Conservation (phyloP, 768 basidiomycete species). For the Lentinula raphanica region DNA sequence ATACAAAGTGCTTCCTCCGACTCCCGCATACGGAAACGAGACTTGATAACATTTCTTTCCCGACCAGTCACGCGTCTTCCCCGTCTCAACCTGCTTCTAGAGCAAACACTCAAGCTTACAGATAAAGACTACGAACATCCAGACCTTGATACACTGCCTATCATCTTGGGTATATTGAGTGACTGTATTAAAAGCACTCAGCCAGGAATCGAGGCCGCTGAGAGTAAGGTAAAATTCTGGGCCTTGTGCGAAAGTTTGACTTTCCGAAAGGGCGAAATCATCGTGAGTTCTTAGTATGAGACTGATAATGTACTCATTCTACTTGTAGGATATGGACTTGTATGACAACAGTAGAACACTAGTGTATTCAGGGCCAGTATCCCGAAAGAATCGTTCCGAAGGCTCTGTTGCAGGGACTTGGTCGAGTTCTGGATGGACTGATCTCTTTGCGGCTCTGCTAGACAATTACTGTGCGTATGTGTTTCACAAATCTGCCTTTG, state of each 20-base stretch:
- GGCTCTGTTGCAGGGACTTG: constrained; percentile 37
- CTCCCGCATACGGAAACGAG: constrained; percentile 66
- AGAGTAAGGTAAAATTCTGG: constrained; percentile 87
- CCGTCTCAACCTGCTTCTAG: constrained; percentile 68
- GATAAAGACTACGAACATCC: constrained; percentile 65
- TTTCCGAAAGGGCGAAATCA: constrained; percentile 75
- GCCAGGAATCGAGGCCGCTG: constrained; percentile 88
- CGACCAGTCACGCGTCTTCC: constrained; percentile 88
- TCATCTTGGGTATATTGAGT: constrained; percentile 61
- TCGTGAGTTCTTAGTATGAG: constrained; percentile 40
- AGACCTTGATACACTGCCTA: constrained; percentile 71
- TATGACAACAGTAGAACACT: constrained; percentile 72
- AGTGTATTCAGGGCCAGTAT: constrained; percentile 60
- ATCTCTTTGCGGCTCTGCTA: constrained; percentile 59
- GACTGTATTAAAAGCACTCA: constrained; percentile 80
- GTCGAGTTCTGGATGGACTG: constrained; percentile 68
- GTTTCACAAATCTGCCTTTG: background rate
- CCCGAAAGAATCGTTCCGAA: constrained; percentile 57
- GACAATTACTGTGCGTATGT: constrained; percentile 67
- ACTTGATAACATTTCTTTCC: constrained; percentile 76
- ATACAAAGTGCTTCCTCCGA: constrained; percentile 57
- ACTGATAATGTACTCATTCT: background rate
- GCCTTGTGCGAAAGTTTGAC: constrained; percentile 69
- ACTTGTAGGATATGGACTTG: constrained; percentile 73
- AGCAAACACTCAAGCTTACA: constrained; percentile 63